phyloP scores from a whole-genome alignment of 1,284 basidiomycete species.

The Rhodotorula sp. region DNA sequence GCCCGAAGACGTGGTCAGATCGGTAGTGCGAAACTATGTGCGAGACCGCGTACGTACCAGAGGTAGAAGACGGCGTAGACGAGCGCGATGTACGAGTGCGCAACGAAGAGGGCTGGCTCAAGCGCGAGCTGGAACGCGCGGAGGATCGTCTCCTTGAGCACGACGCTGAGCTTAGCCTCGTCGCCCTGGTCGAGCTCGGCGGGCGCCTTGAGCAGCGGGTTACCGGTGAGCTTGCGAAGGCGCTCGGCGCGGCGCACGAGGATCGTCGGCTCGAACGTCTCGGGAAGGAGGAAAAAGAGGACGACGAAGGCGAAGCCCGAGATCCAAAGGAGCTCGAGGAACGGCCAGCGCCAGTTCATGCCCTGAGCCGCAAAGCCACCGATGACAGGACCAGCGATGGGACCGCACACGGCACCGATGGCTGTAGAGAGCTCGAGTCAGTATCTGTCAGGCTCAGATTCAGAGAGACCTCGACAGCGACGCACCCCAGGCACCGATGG shows the following conservation, averaged over 20 bases:
- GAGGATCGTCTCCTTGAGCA: constrained; percentile 36
- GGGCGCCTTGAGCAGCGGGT: constrained; percentile 48
- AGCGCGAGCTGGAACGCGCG: constrained; percentile 31
- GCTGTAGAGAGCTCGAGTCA: constrained; percentile 9
- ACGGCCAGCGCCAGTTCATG: constrained; percentile 49
- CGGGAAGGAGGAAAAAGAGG: constrained; percentile 48
- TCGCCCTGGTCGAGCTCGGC: constrained; percentile 47
- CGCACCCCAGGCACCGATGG: constrained; percentile 17
- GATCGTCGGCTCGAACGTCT: constrained; percentile 51
- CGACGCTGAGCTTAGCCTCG: constrained; percentile 22
- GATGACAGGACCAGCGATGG: constrained; percentile 27
- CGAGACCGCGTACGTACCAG: constrained; percentile 29
- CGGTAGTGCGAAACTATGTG: constrained; percentile 7
- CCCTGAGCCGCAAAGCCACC: constrained; percentile 44
- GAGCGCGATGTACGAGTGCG: constrained; percentile 45
- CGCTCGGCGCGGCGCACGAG: constrained; percentile 50
- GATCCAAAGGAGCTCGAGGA: constrained; percentile 45
- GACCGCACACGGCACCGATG: constrained; percentile 23
- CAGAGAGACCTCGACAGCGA: background rate
- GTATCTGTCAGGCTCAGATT: constrained; percentile 1
- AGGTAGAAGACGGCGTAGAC: constrained; percentile 30
- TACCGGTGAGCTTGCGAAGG: constrained; percentile 51
- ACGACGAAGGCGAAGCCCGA: constrained; percentile 34
- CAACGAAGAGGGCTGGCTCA: constrained; percentile 38
- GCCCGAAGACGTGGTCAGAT: constrained; percentile 4